phyloP scores from a whole-genome alignment of 2,329 filamentous ascomycete genomes.

The Macroventuria anomochaeta region DNA sequence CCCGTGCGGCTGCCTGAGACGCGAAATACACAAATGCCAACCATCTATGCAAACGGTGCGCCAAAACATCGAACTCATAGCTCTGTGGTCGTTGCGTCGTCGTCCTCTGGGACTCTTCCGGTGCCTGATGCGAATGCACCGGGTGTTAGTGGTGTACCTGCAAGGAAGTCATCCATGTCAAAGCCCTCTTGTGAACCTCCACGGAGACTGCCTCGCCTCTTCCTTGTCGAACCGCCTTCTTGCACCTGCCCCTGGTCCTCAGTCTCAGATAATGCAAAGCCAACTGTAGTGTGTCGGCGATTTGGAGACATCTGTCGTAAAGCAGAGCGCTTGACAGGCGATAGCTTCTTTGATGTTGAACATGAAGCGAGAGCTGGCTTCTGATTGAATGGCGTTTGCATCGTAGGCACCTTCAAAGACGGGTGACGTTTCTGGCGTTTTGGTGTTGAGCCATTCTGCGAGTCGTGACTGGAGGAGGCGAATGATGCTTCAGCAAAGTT shows the following conservation, averaged over 20 bases:
- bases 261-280: conserved; percentile 27
- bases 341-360: conserved; percentile 24
- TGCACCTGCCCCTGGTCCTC: conserved; percentile 15
- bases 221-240: conserved; percentile 9
- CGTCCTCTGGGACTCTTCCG: conserved; percentile 29
- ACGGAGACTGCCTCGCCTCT: conserved; percentile 30
- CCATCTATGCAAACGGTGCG: not conserved
- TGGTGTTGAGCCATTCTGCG: conserved; percentile 44
- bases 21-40: not conserved
- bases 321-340: conserved; percentile 36
- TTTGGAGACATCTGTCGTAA: conserved; percentile 45
- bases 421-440: conserved; percentile 51
- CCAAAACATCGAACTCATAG: conserved; percentile 16
- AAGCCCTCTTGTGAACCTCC: conserved; percentile 39
- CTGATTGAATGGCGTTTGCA: conserved; percentile 38
- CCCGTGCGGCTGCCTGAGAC: not conserved
- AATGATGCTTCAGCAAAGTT: conserved; percentile 32
- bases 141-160: conserved; percentile 47
- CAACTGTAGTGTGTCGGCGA: conserved; percentile 40
- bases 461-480: conserved; percentile 26
- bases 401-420: conserved; percentile 39
- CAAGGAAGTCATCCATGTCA: conserved; percentile 49
- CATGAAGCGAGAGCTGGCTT: conserved; percentile 20
- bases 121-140: conserved; percentile 33
- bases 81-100: conserved; percentile 31